These are phyloP conservation scores for Rhytidiadelphus loreus DNA, from an alignment of 225 moss, liverwort and hornwort genomes.

Conservation along the genomic window DNA sequence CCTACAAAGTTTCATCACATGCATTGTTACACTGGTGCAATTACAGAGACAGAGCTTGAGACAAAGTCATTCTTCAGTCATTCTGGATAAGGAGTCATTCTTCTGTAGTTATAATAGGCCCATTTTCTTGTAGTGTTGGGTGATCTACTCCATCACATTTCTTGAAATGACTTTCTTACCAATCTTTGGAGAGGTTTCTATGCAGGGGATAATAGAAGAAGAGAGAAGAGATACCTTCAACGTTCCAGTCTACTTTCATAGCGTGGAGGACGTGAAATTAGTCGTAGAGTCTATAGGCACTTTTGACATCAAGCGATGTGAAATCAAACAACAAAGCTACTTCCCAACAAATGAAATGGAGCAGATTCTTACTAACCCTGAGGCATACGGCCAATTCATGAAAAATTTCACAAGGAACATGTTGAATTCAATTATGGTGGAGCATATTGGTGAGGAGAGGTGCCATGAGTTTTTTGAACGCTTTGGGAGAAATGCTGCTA, in stretches of 20 bases:
- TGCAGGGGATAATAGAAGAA: too few species aligned
- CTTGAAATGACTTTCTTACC: too few species aligned
- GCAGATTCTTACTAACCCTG: not conserved
- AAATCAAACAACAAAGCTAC: not conserved
- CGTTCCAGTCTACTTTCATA: not conserved
- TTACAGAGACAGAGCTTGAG: too few species aligned
- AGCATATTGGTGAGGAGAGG: not conserved
- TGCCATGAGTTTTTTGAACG: not conserved
- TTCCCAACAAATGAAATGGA: not conserved
- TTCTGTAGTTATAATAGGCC: too few species aligned
- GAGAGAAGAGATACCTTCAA: conserved; percentile 14
- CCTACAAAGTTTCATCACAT: too few species aligned
- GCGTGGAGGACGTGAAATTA: not conserved
- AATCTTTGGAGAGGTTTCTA: too few species aligned
- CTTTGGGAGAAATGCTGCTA: not conserved
- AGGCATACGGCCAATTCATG: not conserved
- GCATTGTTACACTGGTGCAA: too few species aligned
- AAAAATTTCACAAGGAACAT: not conserved
- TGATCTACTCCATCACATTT: too few species aligned
- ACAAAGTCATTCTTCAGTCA: too few species aligned
- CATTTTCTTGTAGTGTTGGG: too few species aligned
- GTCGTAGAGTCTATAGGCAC: not conserved
- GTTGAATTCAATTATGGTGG: not conserved
- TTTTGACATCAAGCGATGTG: not conserved
- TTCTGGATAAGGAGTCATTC: too few species aligned